Evolutionary conservation across 116 monocot genomes (phyloP).

Genomic region (Zostera marina): DNA sequence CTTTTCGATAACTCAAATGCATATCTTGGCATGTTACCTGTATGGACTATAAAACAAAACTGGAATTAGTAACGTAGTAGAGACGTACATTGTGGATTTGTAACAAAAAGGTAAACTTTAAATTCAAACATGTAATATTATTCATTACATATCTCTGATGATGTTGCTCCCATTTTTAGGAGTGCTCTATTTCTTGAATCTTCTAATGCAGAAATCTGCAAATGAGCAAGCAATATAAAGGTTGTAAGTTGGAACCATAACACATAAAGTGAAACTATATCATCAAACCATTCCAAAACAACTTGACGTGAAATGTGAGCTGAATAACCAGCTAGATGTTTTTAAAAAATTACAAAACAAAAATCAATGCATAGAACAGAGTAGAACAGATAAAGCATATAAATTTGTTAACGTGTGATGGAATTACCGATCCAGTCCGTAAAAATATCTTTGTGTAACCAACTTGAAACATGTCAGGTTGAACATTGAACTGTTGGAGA

Average conservation of each 20-base stretch:
- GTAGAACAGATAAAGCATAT: no score
- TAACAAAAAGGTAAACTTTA: no score
- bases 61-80: no score
- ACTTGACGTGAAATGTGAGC: no score
- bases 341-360: no score
- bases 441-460: constrained; percentile 96
- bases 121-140: no score
- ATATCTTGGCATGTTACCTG: constrained; percentile 26
- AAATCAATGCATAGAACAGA: no score
- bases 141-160: no score
- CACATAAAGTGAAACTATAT: not conserved
- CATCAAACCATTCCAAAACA: no score
- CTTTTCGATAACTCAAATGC: constrained; percentile 14
- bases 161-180: constrained; percentile 8
- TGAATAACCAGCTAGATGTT: no score
- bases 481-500: constrained; percentile 90
- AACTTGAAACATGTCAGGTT: constrained; percentile 98
- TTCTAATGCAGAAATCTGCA: constrained; percentile 82
- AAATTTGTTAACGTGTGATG: not conserved
- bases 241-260: not conserved
- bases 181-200: constrained; percentile 90
- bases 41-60: no score
- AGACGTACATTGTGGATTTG: no score
- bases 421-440: constrained; percentile 77
- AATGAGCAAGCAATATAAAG: constrained; percentile 28